Base-by-base conservation (phyloP, 2,329 filamentous ascomycete species). In the Calonectria crousiana region DNA sequence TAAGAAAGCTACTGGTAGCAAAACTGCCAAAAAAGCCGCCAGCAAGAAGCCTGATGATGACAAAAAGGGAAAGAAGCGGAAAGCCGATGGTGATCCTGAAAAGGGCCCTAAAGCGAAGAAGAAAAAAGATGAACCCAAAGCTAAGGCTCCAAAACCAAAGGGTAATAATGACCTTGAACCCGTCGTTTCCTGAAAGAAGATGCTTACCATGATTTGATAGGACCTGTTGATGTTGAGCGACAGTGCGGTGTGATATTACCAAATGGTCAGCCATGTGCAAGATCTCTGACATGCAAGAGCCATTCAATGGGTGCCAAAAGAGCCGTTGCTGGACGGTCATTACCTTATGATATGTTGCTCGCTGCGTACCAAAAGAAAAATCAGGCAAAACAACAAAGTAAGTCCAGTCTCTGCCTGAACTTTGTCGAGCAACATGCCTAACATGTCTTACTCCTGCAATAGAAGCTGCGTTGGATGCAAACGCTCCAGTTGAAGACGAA, bases 311-410 rank as follows among this genome's bases (percentile, higher is more conserved):
- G 96, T 14, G 94, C 96, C 6, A 98, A 98, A 85, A 90, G 96
- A 78, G 94, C 94, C 0, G 96, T 98, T 4, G 94, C 95, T 6
- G 96, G 96, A 0, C 90, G 96, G 75, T 97, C 94, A 56, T 86
- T 98, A 74, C 96, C 96, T 1, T 98, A 98, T 82, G 95, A 98
- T 84, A 97, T 98, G 93, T 88, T 98, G 49, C 89, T 98, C 47
- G 93, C 94, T 18, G 93, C 94, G 10, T 97, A 97, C 81, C 95
- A 97, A 84, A 98, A 98, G 90, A 98, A 98, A 89, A 99, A 99
- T 81, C 97, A 98, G 84, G 97, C 97, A 28, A 98, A 98, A 82
- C 95, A 98, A 87, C 97, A 98, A 85, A 98, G 95, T 96, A 89
- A 86, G 93, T 90, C 53, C 49, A 69, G 20, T 13, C 49, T 30